Percentiles rank a stretch among this genome's conserved stretches.
Evolutionary conservation across 345 rosid genomes (phyloP).

Genomic region (Passiflora organensis): DNA sequence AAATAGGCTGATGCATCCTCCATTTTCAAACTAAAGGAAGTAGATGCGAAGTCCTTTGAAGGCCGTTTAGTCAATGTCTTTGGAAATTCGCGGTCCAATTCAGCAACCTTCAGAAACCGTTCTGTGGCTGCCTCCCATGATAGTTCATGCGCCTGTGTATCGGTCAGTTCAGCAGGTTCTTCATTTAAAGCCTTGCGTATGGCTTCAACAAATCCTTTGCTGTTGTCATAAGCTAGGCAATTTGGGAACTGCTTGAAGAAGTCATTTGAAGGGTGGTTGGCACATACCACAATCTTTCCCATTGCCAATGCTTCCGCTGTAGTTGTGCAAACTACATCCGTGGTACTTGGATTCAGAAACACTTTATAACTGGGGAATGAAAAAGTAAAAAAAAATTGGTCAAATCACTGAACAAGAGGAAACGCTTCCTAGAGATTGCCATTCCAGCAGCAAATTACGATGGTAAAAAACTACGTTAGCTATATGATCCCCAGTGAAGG

Average conservation of each 20-base stretch:
- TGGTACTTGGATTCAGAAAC: conserved; percentile 96
- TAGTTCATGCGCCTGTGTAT: conserved; percentile 57
- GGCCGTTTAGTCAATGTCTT: conserved; percentile 11
- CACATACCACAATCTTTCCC: conserved; percentile 76
- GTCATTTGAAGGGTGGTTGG: conserved; percentile 33
- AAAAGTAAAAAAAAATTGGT: neutral
- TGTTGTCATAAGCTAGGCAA: conserved; percentile 44
- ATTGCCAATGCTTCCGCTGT: conserved; percentile 97
- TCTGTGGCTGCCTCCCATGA: conserved; percentile 92
- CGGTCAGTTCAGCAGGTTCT: conserved; percentile 60
- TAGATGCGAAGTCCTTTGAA: conserved; percentile 39
- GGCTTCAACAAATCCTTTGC: conserved; percentile 51
- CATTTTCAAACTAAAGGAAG: conserved; percentile 43
- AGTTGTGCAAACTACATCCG: conserved; percentile 96
- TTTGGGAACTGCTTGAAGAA: conserved; percentile 73
- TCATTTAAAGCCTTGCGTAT: conserved; percentile 54
- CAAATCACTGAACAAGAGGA: no score
- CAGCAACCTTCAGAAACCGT: conserved; percentile 55
- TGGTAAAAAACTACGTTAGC: no score
- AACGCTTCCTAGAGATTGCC: no score
- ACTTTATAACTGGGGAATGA: conserved; percentile 61
- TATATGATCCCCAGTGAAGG: no score
- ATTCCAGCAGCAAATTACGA: no score
- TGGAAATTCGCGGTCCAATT: conserved; percentile 21
- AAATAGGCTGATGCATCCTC: conserved; percentile 78